Conservation (phyloP, 768 basidiomycete genomes). For the Grammothele lineata region DNA sequence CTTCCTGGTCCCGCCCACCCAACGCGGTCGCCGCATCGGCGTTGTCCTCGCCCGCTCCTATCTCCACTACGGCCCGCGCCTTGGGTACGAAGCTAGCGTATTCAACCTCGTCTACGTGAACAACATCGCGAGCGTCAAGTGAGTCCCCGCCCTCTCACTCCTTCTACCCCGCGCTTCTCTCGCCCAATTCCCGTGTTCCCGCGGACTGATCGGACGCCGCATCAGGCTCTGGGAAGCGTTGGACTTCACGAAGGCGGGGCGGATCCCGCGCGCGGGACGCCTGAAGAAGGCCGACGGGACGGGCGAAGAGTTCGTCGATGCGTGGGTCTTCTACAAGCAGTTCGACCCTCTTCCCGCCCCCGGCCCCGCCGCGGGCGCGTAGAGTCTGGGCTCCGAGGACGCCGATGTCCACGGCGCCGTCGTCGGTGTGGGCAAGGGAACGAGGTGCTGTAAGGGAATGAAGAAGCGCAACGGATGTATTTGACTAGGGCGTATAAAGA, state of each 20-base stretch:
- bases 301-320: slow-evolving; percentile 87
- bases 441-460: too few relatives aligned
- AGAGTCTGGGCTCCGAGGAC: too few relatives aligned
- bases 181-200: too few relatives aligned
- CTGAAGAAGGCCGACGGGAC: slow-evolving; percentile 59
- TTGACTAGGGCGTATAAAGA: too few relatives aligned
- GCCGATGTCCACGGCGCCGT: too few relatives aligned
- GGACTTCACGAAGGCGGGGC: slow-evolving; percentile 74
- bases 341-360: slow-evolving; percentile 45
- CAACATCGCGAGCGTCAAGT: slow-evolving; percentile 73
- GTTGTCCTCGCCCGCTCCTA: slow-evolving; percentile 70
- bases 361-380: too few relatives aligned
- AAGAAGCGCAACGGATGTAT: too few relatives aligned
- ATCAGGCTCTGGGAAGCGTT: slow-evolving; percentile 81
- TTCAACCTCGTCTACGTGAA: slow-evolving; percentile 92
- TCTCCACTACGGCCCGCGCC: slow-evolving; percentile 71
- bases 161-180: neutral
- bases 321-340: slow-evolving; percentile 78
- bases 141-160: slow-evolving; percentile 15
- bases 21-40: slow-evolving; percentile 67
- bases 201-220: neutral
- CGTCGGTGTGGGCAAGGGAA: too few relatives aligned
- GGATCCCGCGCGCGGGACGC: slow-evolving; percentile 73
- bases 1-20: slow-evolving; percentile 67
- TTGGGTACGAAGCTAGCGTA: slow-evolving; percentile 76